Evolutionary conservation across 176 grass and related monocot species (phyloP), one percentile per base, ranked within the genome.

Genomic region (Oryza officinalis): DNA sequence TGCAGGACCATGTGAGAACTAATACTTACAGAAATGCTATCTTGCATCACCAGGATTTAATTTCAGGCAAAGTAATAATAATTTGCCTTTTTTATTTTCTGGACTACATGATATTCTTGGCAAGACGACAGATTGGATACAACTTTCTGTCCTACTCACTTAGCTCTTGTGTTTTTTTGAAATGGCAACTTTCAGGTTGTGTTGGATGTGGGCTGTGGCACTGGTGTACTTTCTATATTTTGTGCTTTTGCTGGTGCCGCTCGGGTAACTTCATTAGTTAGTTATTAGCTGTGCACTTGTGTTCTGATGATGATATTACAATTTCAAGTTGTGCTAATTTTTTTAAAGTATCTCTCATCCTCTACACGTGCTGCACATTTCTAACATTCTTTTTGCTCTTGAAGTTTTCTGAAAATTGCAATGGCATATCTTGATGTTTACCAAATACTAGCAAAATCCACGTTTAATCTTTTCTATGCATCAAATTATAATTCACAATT

Each of bases 191-290:
- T 89, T 59, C 87, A 99, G 96, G 93, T 99, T 67, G 93, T 99
- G 31, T 81, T 99, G 89, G 96, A 99, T 96, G 96, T 99, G 70
- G 93, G 93, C 67, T 99, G 96, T 47, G 96, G 96, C 65, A 99
- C 96, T 61, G 96, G 87, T 41, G 89, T 99, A 74, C 96, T 99
- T 76, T 95, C 96, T 72, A 94, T 99, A 85, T 96, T 99, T 84
- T 96, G 96, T 90, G 93, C 93, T 85, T 83, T 76, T 71, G 96
- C 93, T 79, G 96, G 96, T 86, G 96, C 96, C 60, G 84, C 85
- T 77, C 89, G 93, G 91, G 96, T 99, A 99, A 93, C 50, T 67
- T 71, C n/a, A 78, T 20, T 25, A 81, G 0, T 77, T 72, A 79
- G 13, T 80, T 83, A 68, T 69, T 75, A 88, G 22, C 45, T 81